These are phyloP conservation scores for Boletus coccyginus DNA, from an alignment of 768 basidiomycete species.

Conservation along the genomic window DNA sequence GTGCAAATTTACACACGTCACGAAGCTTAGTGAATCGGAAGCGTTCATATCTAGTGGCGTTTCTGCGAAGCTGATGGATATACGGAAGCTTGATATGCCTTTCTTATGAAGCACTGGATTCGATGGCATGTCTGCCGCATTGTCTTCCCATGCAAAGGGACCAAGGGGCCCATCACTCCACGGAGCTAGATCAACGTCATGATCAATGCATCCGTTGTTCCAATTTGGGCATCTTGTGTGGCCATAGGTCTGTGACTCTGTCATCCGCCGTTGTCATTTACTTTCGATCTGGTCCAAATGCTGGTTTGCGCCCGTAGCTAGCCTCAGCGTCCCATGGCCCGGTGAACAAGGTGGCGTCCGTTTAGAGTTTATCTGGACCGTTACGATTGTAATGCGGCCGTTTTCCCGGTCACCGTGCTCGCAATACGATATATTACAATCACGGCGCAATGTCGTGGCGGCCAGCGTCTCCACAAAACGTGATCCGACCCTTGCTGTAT, in stretches of 20 bases:
- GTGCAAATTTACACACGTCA: conserved; percentile 10
- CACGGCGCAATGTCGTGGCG: conserved; percentile 24
- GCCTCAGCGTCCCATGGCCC: not conserved
- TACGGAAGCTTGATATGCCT: conserved; percentile 1
- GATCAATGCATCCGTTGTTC: conserved; percentile 2
- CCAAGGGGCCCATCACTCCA: conserved; percentile 12
- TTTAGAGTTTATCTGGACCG: conserved; percentile 7
- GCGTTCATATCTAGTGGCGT: conserved; percentile 6
- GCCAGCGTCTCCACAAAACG: conserved; percentile 22
- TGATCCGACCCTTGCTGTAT: conserved; percentile 27
- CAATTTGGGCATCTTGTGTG: not conserved
- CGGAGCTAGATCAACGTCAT: conserved; percentile 21
- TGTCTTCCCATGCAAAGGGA: conserved; percentile 17
- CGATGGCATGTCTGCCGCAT: conserved; percentile 22
- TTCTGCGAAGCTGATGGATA: conserved; percentile 9
- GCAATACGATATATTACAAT: conserved; percentile 12
- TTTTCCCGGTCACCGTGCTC: conserved; percentile 5
- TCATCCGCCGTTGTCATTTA: not conserved
- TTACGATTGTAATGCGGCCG: conserved; percentile 7
- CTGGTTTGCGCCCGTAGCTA: not conserved
- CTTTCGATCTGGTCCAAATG: not conserved
- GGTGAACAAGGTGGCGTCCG: not conserved
- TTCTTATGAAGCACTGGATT: conserved; percentile 20
- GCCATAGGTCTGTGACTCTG: not conserved
- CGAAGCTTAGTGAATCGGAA: conserved; percentile 8